These are phyloP conservation scores for Camelina laxa DNA, from an alignment of 345 rosid genomes.

Conservation along the genomic window DNA sequence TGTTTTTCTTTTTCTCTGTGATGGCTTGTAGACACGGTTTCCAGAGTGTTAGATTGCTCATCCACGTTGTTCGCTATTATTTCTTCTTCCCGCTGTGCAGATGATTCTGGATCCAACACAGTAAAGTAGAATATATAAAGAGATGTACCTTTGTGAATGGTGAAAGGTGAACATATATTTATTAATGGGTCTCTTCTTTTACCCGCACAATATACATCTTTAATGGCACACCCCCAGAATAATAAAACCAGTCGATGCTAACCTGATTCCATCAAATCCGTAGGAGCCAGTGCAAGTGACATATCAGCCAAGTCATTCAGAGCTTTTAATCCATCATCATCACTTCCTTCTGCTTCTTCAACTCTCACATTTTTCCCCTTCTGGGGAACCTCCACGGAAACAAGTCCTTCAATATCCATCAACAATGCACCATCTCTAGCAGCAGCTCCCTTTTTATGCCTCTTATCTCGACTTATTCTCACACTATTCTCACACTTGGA, in stretches of 20 bases:
- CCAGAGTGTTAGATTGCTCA: conserved; percentile 55
- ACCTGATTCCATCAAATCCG: conserved; percentile 71
- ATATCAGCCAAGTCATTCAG: conserved; percentile 69
- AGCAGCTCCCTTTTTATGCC: conserved; percentile 45
- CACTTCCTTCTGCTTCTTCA: conserved; percentile 51
- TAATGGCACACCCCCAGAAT: background rate
- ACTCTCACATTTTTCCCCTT: conserved; percentile 62
- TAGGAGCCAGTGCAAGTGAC: conserved; percentile 52
- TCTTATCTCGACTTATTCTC: conserved; percentile 51
- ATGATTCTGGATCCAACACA: conserved; percentile 60
- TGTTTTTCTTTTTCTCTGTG: conserved; percentile 50
- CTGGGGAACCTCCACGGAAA: conserved; percentile 59
- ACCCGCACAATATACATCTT: conserved; percentile 21
- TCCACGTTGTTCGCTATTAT: conserved; percentile 47
- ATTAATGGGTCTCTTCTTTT: conserved; percentile 3
- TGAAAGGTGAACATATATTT: conserved; percentile 17
- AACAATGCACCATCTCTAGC: conserved; percentile 51
- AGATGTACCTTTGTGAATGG: conserved; percentile 1
- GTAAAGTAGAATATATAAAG: conserved; percentile 23
- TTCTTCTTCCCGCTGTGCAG: conserved; percentile 65
- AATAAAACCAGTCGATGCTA: conserved; percentile 27
- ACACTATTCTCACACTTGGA: conserved; percentile 48
- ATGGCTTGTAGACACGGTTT: conserved; percentile 52
- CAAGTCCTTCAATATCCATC: conserved; percentile 62
- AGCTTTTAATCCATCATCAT: conserved; percentile 78